Evolutionary conservation across 2,329 filamentous ascomycete species (phyloP), one percentile per base, ranked within the genome.

Genomic region (Trichoderma sp.): DNA sequence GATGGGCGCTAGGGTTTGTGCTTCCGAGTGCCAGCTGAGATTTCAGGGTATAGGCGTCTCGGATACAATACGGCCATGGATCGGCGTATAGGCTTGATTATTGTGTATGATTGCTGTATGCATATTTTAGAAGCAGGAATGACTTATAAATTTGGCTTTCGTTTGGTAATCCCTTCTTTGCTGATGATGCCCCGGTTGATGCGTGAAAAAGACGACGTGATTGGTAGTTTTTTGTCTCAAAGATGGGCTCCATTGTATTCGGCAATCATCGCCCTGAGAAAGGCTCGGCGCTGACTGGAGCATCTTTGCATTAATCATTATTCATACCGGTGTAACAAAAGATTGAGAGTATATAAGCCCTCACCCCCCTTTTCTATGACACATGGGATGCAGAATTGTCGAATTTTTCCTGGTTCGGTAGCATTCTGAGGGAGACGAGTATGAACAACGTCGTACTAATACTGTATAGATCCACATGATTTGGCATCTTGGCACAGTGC

Each of bases 61-160:
- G 69, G 69, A 65, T 21, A 68, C 52, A 55, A 24, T 54, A 43
- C 10, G 14, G 14, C 28, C 51, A 26, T 49, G 37, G 68, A 39
- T 34, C 61, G 54, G 56, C 64, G 32, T 61, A 67, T 32, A 52
- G 28, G 21, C n/a, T 39, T 46, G 21, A 18, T 61, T 39, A 21
- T 43, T 58, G 28, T 69, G 68, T 67, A 63, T 67, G 63, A 67
- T 67, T 69, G 68, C 52, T 69, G 64, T 69, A 69, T 67, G 59
- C 51, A 58, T 67, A 63, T 14, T 51, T 46, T 59, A 34, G 37
- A 43, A 43, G 51, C 30, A 59, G 54, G 37, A 10, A 21, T 16
- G 64, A 32, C 28, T 28, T 43, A 18, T 3, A 26, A 56, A 51
- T 37, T 30, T 51, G 52, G 37, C 26, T 28, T 64, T 8, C 21